Conservation (phyloP, 352 stramenopile species). For the Peronospora destructor region DNA sequence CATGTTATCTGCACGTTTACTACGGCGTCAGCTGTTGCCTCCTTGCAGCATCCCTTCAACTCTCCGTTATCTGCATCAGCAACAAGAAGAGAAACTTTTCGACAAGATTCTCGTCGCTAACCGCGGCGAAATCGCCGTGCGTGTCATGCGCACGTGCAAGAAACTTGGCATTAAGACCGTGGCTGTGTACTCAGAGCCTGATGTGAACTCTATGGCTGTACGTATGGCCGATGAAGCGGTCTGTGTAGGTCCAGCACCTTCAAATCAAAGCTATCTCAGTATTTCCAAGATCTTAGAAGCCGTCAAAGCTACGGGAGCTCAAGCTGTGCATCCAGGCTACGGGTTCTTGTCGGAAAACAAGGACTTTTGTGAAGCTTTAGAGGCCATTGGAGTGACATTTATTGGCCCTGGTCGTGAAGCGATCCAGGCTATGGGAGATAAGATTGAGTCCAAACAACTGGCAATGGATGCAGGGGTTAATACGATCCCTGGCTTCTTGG, state of each 20-base stretch:
- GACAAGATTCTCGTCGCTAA: constrained; percentile 91
- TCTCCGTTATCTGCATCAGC: constrained; percentile 10
- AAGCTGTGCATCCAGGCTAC: constrained; percentile 93
- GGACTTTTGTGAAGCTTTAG: constrained; percentile 74
- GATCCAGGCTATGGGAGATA: constrained; percentile 92
- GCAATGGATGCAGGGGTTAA: constrained; percentile 88
- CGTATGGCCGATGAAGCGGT: constrained; percentile 79
- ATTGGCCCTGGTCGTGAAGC: constrained; percentile 83
- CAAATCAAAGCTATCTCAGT: constrained; percentile 86
- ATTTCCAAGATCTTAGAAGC: constrained; percentile 87
- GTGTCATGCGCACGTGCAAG: constrained; percentile 88
- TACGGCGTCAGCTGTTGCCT: constrained; percentile 12
- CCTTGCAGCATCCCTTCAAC: constrained; percentile 1
- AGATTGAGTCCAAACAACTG: constrained; percentile 93
- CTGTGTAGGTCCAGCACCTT: constrained; percentile 64
- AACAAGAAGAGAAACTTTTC: constrained; percentile 56
- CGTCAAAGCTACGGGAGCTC: constrained; percentile 79
- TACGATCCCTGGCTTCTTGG: constrained; percentile 92
- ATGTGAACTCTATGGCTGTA: constrained; percentile 81
- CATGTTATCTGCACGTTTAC: constrained; percentile 25
- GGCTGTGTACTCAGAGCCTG: constrained; percentile 90
- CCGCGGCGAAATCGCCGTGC: constrained; percentile 90
- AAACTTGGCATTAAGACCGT: constrained; percentile 91
- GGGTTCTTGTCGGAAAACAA: constrained; percentile 94
- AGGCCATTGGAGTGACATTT: constrained; percentile 77